Conservation (phyloP, 2,329 filamentous ascomycete genomes). For the Fusarium albosuccineum region DNA sequence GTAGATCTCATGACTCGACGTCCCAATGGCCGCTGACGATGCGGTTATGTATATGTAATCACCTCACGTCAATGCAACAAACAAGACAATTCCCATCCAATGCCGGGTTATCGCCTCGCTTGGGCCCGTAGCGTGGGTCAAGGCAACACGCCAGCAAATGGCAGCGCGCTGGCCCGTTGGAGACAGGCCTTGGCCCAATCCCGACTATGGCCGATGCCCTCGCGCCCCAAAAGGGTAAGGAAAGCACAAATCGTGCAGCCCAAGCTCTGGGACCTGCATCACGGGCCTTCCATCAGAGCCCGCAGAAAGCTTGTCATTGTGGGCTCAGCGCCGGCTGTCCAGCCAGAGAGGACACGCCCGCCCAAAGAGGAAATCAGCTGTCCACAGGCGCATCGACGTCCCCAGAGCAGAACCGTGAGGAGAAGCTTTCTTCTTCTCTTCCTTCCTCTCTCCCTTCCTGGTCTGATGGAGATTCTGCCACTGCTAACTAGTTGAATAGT, state of each 20-base stretch:
- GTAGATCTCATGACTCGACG: conserved; percentile 42
- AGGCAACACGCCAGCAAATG: conserved; percentile 7
- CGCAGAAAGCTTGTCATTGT: conserved; percentile 44
- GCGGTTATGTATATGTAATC: conserved; percentile 33
- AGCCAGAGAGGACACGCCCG: conserved; percentile 42
- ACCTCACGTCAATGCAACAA: conserved; percentile 25
- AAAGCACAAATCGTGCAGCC: conserved; percentile 51
- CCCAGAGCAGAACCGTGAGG: conserved; percentile 18
- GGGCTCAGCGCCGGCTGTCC: conserved; percentile 26
- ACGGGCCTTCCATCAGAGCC: conserved; percentile 32
- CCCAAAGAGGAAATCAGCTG: conserved; percentile 48
- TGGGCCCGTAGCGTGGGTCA: neutral
- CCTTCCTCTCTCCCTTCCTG: conserved; percentile 1
- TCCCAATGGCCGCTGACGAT: conserved; percentile 22
- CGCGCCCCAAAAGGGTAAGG: conserved; percentile 49
- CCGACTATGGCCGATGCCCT: conserved; percentile 40
- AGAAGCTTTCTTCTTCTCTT: conserved; percentile 17
- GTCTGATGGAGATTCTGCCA: neutral
- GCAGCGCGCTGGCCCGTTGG: neutral
- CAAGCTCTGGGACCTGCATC: conserved; percentile 44
- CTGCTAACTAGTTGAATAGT: conserved; percentile 1
- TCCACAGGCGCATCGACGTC: conserved; percentile 24
- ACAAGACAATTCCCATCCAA: no score
- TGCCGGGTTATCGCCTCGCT: conserved; percentile 19
- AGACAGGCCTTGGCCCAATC: conserved; percentile 14